These are phyloP conservation scores for Millerozyma miso DNA, from an alignment of 805 yeast genomes.

Conservation along the genomic window DNA sequence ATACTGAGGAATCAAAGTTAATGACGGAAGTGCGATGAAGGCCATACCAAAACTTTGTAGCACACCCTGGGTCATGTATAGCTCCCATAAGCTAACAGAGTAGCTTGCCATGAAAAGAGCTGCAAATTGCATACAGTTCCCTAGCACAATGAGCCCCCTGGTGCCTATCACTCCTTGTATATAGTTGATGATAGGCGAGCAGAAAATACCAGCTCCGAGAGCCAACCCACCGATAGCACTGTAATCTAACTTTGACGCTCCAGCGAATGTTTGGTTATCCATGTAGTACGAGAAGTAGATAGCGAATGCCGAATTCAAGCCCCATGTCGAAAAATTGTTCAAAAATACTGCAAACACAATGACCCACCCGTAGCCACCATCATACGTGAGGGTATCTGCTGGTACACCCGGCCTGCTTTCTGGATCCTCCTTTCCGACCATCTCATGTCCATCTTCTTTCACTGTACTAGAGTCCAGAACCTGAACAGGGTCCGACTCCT, in stretches of 20 bases:
- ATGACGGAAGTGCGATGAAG: conserved; percentile 53
- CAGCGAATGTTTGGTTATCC: conserved; percentile 45
- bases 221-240: conserved; percentile 68
- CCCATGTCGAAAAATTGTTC: conserved; percentile 65
- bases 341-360: conserved; percentile 47
- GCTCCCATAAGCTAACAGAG: conserved; percentile 57
- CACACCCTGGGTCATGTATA: conserved; percentile 66
- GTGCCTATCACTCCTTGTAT: conserved; percentile 42
- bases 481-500: neutral
- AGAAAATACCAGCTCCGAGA: conserved; percentile 49
- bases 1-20: conserved; percentile 65
- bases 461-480: neutral
- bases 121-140: conserved; percentile 47
- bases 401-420: neutral
- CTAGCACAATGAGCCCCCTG: conserved; percentile 40
- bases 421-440: neutral
- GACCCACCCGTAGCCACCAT: conserved; percentile 71
- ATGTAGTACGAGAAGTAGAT: conserved; percentile 58
- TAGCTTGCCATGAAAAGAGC: conserved; percentile 60
- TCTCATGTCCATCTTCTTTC: neutral
- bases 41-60: conserved; percentile 58
- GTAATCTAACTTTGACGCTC: conserved; percentile 54
- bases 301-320: conserved; percentile 65
- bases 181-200: conserved; percentile 50
- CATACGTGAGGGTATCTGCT: conserved; percentile 17